Percentiles rank a stretch among this genome's conserved stretches.
These are phyloP conservation scores for Chalciporus sphaerocephalus DNA, from an alignment of 768 basidiomycete species.

Conservation along the genomic window DNA sequence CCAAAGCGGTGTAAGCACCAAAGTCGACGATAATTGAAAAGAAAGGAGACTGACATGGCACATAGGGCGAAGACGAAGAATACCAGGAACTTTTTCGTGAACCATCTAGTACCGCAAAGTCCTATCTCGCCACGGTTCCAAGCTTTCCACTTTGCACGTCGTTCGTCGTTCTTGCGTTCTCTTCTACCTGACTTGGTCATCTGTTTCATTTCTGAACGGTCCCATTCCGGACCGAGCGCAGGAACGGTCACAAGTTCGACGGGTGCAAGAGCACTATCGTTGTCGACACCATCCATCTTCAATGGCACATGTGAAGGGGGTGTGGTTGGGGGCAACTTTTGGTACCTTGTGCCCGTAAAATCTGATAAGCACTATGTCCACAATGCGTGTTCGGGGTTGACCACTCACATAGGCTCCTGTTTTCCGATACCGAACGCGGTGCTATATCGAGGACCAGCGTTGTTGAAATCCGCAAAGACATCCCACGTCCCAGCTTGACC, in stretches of 20 bases:
- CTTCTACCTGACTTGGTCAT: slow-evolving; percentile 71
- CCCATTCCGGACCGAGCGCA: slow-evolving; percentile 89
- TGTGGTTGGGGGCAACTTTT: slow-evolving; percentile 37
- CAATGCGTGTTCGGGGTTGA: slow-evolving; percentile 1
- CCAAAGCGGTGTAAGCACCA: slow-evolving; percentile 3
- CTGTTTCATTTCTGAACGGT: slow-evolving; percentile 65
- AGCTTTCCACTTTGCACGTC: slow-evolving; percentile 59
- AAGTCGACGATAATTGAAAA: background rate
- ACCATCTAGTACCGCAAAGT: slow-evolving; percentile 67
- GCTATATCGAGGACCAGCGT: slow-evolving; percentile 74
- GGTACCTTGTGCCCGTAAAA: slow-evolving; percentile 36
- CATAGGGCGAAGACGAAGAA: slow-evolving; percentile 63
- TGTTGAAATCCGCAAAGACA: slow-evolving; percentile 88
- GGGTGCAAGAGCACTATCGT: slow-evolving; percentile 35
- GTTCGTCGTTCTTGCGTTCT: slow-evolving; percentile 53
- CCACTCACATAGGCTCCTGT: slow-evolving; percentile 44
- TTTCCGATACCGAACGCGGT: slow-evolving; percentile 47
- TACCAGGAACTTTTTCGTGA: slow-evolving; percentile 68
- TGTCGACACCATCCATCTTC: slow-evolving; percentile 37
- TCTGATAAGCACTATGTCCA: slow-evolving; percentile 4
- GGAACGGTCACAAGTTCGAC: slow-evolving; percentile 93
- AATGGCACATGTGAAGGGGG: slow-evolving; percentile 18
- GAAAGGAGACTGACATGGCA: slow-evolving; percentile 41
- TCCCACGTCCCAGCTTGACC: slow-evolving; percentile 57
- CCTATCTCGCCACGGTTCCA: slow-evolving; percentile 81